Evolutionary conservation across 768 basidiomycete genomes (phyloP).

Genomic region (Cantharellus cinnabarinus): DNA sequence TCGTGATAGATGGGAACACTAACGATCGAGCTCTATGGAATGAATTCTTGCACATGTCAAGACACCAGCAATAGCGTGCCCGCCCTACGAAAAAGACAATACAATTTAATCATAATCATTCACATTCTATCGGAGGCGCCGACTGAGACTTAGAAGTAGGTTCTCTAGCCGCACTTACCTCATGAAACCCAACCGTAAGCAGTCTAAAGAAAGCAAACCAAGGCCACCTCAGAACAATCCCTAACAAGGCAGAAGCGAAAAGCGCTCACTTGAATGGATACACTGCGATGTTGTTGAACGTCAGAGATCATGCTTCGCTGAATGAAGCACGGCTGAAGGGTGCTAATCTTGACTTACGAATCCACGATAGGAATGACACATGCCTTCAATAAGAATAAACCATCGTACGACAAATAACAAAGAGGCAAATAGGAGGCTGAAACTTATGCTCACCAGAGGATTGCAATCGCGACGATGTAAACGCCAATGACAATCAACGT

Average conservation of each 20-base stretch:
- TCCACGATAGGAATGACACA: slow-evolving; percentile 44
- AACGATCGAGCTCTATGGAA: slow-evolving; percentile 74
- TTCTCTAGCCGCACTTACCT: slow-evolving; percentile 24
- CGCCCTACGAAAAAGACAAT: slow-evolving; percentile 25
- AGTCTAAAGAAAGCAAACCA: slow-evolving; percentile 25
- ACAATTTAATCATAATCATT: no score
- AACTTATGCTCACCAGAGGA: slow-evolving; percentile 41
- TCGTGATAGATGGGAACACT: slow-evolving; percentile 14
- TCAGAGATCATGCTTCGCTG: neutral
- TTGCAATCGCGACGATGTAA: slow-evolving; percentile 55
- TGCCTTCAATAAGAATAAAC: neutral
- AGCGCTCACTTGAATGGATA: slow-evolving; percentile 73
- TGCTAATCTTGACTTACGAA: slow-evolving; percentile 34
- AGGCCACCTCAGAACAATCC: neutral
- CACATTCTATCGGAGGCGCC: no score
- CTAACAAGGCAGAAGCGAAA: neutral
- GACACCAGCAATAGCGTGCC: slow-evolving; percentile 62
- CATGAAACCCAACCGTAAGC: slow-evolving; percentile 77
- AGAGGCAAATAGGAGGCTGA: neutral
- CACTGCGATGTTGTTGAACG: slow-evolving; percentile 24
- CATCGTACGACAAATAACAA: neutral
- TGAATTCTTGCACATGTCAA: slow-evolving; percentile 74
- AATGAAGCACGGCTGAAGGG: neutral
- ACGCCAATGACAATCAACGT: slow-evolving; percentile 65
- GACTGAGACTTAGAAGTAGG: neutral